Base-by-base conservation (phyloP, 75 land plant species). In the Adiantum capillusveneris region DNA sequence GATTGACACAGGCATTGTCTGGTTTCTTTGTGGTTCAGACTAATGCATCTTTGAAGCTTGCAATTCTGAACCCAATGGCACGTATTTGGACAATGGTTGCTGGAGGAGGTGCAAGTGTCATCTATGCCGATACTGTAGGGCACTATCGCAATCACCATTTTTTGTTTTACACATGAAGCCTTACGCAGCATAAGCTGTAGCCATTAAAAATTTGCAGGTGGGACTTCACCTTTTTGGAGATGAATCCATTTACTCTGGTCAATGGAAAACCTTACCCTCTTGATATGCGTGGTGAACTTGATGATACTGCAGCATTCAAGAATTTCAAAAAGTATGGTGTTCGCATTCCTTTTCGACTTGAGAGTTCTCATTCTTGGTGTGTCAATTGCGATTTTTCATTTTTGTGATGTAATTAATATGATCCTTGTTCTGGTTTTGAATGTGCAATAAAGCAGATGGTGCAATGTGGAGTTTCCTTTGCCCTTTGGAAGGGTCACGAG, bases 71-170 rank as follows among this genome's bases (percentile, higher is more conserved):
- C 63, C 81, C 82, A 9, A 85, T 83, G 72, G 97, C 96, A 3
- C 85, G 97, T 53, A 88, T 92, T 36, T 92, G 97, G 97, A 92
- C 97, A 12, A 88, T 92, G 95, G 97, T 92, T 1, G 97, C 97
- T 66, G 97, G 97, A 65, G 97, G 97, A 53, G 97, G 97, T 57
- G 97, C 97, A n/a, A n/a, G n/a, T n/a, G n/a, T n/a, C n/a, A n/a
- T n/a, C n/a, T n/a, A n/a, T n/a, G n/a, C n/a, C n/a, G 97, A 92
- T 50, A 88, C 97, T 2, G 97, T 92, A 74, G 28, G 22, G 16
- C 25, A 25, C 11, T 56, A 5, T 56, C 28, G 29, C 58, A 3
- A 25, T 28, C 21, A 25, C 29, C 5, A 13, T 56, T 16, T 27
- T 3, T 7, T 16, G 28, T 25, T 17, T 29, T 56, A 56, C 6